Base-by-base conservation (phyloP, 2,329 filamentous ascomycete species). In the Juglanconis juglandina region DNA sequence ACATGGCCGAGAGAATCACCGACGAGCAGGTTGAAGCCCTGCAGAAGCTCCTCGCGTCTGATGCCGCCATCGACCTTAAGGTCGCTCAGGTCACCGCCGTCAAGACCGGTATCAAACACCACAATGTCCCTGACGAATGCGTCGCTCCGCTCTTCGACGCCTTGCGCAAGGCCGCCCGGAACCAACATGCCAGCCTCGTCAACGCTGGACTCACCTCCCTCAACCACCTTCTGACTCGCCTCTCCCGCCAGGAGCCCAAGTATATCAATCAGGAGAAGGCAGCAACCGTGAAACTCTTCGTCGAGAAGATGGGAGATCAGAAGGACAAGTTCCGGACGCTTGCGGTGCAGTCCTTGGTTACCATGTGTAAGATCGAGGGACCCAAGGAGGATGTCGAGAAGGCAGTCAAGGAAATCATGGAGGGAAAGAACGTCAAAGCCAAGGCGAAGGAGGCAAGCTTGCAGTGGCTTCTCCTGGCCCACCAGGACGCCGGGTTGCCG, bases 81-180 rank as follows among this genome's bases (percentile, higher is more conserved):
- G 82, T 92, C 65, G 80, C 85, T 65, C 83, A 85, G 57, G 85
- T 96, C 67, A 90, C 87, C 62, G 81, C 79, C 68, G 80, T 93
- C 75, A 96, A 96, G 76, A 92, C 90, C 48, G 85, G 87, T 72
- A 96, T 96, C 80, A 96, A 96, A 75, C 92, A 96, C 75, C 89
- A 90, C 72, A 92, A 92, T 77, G 91, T 96, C 50, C 91, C 92
- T 63, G 91, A 96, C 66, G 75, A 76, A 58, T 84, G 82, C 68
- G 84, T 96, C 67, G 76, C 85, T 33, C 80, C 85, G 60, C 85
- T 96, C 65, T 96, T 96, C 75, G 92, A 97, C 63, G 90, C 88
- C 65, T 81, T 96, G 69, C 88, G 89, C 64, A 77, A 87, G 56
- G 90, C 91, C 62, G 89, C 94, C 66, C 79, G 81, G 57, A 90